Evolutionary conservation across 768 basidiomycete species (phyloP), one percentile per base, ranked within the genome.

Genomic region (Termitomyces sp.): DNA sequence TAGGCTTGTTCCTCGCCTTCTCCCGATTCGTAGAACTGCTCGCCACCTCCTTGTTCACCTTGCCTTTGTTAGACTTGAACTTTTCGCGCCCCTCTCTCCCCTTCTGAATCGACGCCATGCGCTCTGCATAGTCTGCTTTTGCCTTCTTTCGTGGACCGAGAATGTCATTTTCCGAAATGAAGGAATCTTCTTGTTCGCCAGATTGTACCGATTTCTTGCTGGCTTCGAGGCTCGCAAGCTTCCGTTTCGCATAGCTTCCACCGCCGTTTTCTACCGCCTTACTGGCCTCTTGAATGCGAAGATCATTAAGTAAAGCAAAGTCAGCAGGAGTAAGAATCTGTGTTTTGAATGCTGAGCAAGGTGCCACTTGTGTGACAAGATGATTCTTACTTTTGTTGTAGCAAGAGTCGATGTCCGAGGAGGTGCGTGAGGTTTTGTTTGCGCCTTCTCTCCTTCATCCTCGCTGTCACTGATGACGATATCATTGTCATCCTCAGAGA

Each of bases 271-370:
- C 85, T 6, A 90, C 86, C 0, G 84, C 85, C 58, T 85, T 81
- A 16, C 80, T 75, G 18, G 91, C 91, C 0, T 88, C 91, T 73
- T 93, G 81, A 52, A 93, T 80, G 2, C 89, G 87, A 20, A 98
- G 85, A 65, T 97, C 93, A 68, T 92, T 91, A 55, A 98, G 79
- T 54, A 97, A 72, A 0, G 91, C 91, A 69, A 98, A 99, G 72
- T 99, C 97, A 33, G 95, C 95, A 0, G 97, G 97, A 0, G 97
- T 98, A 46, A 98, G 83, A 67, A 99, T 98, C 94, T 97, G 64
- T 44, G n/a, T 10, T 41, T 32, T 20, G 33, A 50, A 59, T 12
- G 35, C 30, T 46, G 44, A 48, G 46, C n/a, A 54, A 28, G 23
- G 23, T 51, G 44, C 33, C 50, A 43, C 30, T 58, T 43, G 49